A percentile compares a stretch with the other conserved stretches of the same genome.
phyloP scores from a whole-genome alignment of 228 moss, liverwort and hornwort species.

The Sphagnum magellanicum region DNA sequence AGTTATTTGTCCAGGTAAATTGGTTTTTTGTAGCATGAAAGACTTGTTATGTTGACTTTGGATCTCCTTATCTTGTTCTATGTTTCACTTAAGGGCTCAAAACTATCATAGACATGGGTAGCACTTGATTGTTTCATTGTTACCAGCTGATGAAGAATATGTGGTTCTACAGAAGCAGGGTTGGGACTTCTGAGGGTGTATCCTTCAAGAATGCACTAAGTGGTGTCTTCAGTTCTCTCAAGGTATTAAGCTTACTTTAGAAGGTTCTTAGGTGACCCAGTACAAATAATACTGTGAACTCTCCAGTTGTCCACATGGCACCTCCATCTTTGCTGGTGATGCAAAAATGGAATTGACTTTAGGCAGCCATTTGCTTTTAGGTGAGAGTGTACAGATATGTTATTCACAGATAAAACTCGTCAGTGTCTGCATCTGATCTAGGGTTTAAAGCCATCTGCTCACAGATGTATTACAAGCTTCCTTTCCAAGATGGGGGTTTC shows the following conservation, averaged over 20 bases:
- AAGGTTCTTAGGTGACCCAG: background rate
- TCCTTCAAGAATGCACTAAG: conserved; percentile 19
- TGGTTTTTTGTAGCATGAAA: no score
- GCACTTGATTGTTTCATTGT: no score
- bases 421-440: background rate
- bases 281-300: background rate
- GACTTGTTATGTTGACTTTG: no score
- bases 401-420: background rate
- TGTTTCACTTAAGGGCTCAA: no score
- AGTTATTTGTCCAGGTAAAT: no score
- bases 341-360: background rate
- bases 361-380: background rate
- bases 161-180: conserved; percentile 23
- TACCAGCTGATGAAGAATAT: no score
- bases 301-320: background rate
- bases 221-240: conserved; percentile 16
- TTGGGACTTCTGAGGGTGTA: conserved; percentile 32
- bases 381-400: background rate
- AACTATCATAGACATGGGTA: no score
- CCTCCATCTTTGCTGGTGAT: no score
- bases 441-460: background rate
- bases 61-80: no score
- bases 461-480: no score
- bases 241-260: conserved; percentile 4
- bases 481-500: background rate